Evolutionary conservation across 2,329 filamentous ascomycete genomes (phyloP).

Genomic region (Parascedosporium putredinis): DNA sequence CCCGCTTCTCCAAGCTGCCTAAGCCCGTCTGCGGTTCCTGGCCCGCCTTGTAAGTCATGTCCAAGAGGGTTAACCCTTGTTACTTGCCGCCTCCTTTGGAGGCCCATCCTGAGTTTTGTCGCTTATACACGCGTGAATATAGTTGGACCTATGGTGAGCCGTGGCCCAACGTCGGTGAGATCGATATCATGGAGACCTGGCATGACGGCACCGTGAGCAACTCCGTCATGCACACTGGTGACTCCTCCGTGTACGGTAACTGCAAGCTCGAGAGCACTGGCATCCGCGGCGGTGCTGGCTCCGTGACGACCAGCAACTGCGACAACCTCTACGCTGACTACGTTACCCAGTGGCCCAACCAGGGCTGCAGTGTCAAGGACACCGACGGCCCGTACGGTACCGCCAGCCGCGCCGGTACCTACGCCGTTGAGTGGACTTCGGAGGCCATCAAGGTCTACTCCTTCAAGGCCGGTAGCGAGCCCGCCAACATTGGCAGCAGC

Average conservation of each 20-base stretch:
- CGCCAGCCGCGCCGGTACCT: conserved; percentile 21
- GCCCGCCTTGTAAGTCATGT: conserved; percentile 58
- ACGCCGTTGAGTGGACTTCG: conserved; percentile 32
- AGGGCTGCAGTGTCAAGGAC: conserved; percentile 32
- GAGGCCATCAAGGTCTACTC: conserved; percentile 31
- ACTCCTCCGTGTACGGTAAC: conserved; percentile 18
- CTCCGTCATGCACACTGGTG: conserved; percentile 47
- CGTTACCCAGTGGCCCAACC: conserved; percentile 22
- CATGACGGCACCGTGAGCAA: conserved; percentile 43
- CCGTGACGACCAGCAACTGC: conserved; percentile 26
- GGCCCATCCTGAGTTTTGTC: not conserved
- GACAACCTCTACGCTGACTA: conserved; percentile 26
- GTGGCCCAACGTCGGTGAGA: conserved; percentile 54
- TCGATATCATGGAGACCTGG: conserved; percentile 60
- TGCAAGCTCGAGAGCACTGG: conserved; percentile 22
- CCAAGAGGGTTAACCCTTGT: not conserved
- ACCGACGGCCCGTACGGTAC: conserved; percentile 27
- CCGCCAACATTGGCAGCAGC: conserved; percentile 24
- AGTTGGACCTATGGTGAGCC: conserved; percentile 38
- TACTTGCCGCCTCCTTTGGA: not conserved
- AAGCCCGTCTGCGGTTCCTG: conserved; percentile 56
- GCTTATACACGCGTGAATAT: not conserved
- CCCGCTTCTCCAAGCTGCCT: conserved; percentile 61
- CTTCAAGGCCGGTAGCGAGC: conserved; percentile 22
- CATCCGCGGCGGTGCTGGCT: conserved; percentile 17